Base-by-base conservation (phyloP, 78 protist species). In the Mantamonas sphyraenae region DNA sequence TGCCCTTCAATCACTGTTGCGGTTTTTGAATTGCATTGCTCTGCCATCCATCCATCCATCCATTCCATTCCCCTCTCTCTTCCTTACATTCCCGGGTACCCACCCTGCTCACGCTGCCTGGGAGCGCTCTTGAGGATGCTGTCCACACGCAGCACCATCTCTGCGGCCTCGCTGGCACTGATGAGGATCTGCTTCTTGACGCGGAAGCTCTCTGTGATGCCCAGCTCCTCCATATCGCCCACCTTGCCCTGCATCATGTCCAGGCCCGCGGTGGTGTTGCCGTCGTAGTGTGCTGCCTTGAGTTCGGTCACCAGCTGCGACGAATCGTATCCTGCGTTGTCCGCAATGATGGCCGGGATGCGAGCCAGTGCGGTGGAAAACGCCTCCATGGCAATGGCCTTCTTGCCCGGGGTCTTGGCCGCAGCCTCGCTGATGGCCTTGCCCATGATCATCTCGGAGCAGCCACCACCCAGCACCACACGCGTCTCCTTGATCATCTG, bases 101-200 rank as follows among this genome's bases (percentile, higher is more conserved):
- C n/a, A n/a, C n/a, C n/a, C n/a, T n/a, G n/a, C n/a, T n/a, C n/a
- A n/a, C n/a, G n/a, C 66, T 74, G 76, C 62, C 99, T 64, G n/a
- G 99, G 99, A 1, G 97, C 97, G 42, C 92, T 69, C 30, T 86
- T 61, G 42, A 97, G 40, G 50, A 97, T 81, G 58, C 90, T 83
- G 66, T 97, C 99, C 19, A 95, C 99, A 39, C 99, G 86, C 60
- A 97, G 84, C 38, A 97, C 92, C 98, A 97, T 93, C 71, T 96
- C 99, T 24, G 98, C 98, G n/a, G 99, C 99, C 82, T 97, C 99
- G 24, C 90, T 59, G 10, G 99, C 97, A 24, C 93, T 82, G 30
- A 84, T 55, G 16, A 97, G 64, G 28, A 89, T 89, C 73, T 86
- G 90, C n/a, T 24, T 63, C 89, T 93, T 95, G 20, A 84, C 94